Conservation (phyloP, 169 alveolate species). For the Cryptosporidium canis region DNA sequence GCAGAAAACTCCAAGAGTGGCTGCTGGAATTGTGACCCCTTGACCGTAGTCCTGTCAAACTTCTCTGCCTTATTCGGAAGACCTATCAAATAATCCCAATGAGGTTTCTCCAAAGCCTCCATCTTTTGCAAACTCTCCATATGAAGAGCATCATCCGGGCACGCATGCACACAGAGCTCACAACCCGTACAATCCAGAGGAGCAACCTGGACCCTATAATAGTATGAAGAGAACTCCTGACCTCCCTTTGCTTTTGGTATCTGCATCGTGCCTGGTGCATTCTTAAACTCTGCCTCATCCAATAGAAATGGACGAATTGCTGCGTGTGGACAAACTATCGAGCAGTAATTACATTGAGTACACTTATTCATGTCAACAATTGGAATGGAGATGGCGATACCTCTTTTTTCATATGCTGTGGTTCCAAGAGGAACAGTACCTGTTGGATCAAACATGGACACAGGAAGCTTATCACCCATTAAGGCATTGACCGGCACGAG, state of each 20-base stretch:
- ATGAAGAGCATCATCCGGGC: slow-evolving; percentile 79
- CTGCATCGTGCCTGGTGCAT: slow-evolving; percentile 76
- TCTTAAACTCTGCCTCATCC: slow-evolving; percentile 72
- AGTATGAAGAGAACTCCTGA: slow-evolving; percentile 72
- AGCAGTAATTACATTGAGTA: slow-evolving; percentile 79
- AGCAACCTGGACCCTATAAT: slow-evolving; percentile 79
- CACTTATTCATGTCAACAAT: slow-evolving; percentile 81
- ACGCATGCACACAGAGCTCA: slow-evolving; percentile 79
- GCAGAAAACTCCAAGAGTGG: slow-evolving; percentile 81
- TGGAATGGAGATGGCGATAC: slow-evolving; percentile 77
- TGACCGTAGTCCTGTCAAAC: slow-evolving; percentile 76
- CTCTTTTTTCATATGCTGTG: slow-evolving; percentile 78
- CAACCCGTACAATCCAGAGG: slow-evolving; percentile 82
- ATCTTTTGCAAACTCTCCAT: slow-evolving; percentile 72
- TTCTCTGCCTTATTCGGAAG: slow-evolving; percentile 75
- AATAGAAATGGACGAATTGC: slow-evolving; percentile 79
- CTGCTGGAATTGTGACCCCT: slow-evolving; percentile 79
- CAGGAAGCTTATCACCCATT: slow-evolving; percentile 76
- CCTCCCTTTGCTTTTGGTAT: slow-evolving; percentile 76
- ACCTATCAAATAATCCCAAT: slow-evolving; percentile 75
- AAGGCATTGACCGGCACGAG: slow-evolving; percentile 69
- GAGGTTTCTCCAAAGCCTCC: slow-evolving; percentile 61
- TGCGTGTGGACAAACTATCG: slow-evolving; percentile 80
- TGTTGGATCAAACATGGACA: slow-evolving; percentile 75
- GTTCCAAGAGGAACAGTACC: slow-evolving; percentile 78